Evolutionary conservation across 1,284 basidiomycete species (phyloP).

Genomic region (Marasmius fiardii): DNA sequence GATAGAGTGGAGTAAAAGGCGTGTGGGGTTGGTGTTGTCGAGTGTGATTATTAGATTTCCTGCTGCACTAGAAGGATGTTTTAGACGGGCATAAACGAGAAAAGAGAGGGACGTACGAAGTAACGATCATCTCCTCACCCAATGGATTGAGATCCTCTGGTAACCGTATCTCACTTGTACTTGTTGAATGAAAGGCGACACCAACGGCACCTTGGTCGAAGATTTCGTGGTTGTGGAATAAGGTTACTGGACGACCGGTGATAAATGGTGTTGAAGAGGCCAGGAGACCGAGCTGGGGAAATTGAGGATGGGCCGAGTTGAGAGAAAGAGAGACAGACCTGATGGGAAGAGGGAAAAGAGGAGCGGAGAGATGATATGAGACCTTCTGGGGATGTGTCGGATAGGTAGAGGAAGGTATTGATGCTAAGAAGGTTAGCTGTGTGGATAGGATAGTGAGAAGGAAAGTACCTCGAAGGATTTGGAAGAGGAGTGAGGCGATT

Average conservation of each 20-base stretch:
- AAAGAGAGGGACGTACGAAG: conserved; percentile 37
- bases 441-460: neutral
- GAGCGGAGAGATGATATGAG: conserved; percentile 45
- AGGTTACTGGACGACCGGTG: conserved; percentile 76
- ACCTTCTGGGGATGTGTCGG: conserved; percentile 62
- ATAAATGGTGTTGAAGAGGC: conserved; percentile 84
- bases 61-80: conserved; percentile 49
- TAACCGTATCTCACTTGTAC: conserved; percentile 37
- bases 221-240: conserved; percentile 61
- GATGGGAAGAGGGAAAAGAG: conserved; percentile 45
- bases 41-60: conserved; percentile 77
- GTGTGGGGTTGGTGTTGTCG: conserved; percentile 65
- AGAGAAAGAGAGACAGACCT: conserved; percentile 35
- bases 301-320: neutral
- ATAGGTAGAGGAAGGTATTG: conserved; percentile 56
- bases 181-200: conserved; percentile 36
- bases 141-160: conserved; percentile 48
- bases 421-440: neutral
- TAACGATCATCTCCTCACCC: conserved; percentile 51
- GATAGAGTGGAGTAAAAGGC: conserved; percentile 63
- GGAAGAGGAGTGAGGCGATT: conserved; percentile 4
- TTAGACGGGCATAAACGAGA: neutral
- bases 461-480: conserved; percentile 30
- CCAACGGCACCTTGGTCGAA: conserved; percentile 73
- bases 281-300: conserved; percentile 65